Conservation (phyloP, 495 filamentous ascomycete species). For the Polyplosphaeria fusca region DNA sequence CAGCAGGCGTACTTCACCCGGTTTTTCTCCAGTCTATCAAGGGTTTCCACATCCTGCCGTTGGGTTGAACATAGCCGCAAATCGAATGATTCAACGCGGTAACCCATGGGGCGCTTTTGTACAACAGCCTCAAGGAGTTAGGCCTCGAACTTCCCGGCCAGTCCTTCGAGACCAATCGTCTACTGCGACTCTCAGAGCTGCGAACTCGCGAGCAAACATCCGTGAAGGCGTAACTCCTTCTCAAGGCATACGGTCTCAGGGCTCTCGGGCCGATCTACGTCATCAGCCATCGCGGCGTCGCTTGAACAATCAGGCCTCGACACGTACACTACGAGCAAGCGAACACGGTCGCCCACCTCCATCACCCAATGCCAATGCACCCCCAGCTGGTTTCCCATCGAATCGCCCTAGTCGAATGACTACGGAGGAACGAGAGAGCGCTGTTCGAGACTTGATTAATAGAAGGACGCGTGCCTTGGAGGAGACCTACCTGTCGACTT, state of each 20-base stretch:
- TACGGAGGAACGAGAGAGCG: constrained; percentile 20
- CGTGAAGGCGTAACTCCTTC: constrained; percentile 15
- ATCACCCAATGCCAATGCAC: constrained; percentile 1
- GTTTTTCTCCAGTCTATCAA: constrained; percentile 23
- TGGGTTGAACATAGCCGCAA: constrained; percentile 26
- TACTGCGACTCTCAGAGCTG: constrained; percentile 33
- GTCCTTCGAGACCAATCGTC: constrained; percentile 37
- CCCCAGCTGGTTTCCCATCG: not conserved
- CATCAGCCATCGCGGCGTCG: constrained; percentile 31
- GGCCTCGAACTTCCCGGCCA: constrained; percentile 31
- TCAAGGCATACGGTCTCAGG: constrained; percentile 20
- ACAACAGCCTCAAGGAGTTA: constrained; percentile 18
- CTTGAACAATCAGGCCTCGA: constrained; percentile 30
- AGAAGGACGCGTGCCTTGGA: constrained; percentile 19
- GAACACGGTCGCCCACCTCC: constrained; percentile 28
- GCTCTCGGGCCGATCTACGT: constrained; percentile 30
- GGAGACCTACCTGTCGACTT: constrained; percentile 11
- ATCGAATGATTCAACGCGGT: constrained; percentile 23
- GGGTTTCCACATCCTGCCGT: constrained; percentile 13
- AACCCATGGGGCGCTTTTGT: constrained; percentile 33
- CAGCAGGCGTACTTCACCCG: constrained; percentile 23
- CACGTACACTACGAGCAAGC: constrained; percentile 28
- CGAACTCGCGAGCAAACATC: constrained; percentile 28
- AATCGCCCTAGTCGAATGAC: constrained; percentile 11
- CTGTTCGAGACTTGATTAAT: constrained; percentile 29